Percentiles rank a stretch among this genome's conserved stretches.
Conservation (phyloP, 2,329 filamentous ascomycete species). For the Fusarium tricinctum region DNA sequence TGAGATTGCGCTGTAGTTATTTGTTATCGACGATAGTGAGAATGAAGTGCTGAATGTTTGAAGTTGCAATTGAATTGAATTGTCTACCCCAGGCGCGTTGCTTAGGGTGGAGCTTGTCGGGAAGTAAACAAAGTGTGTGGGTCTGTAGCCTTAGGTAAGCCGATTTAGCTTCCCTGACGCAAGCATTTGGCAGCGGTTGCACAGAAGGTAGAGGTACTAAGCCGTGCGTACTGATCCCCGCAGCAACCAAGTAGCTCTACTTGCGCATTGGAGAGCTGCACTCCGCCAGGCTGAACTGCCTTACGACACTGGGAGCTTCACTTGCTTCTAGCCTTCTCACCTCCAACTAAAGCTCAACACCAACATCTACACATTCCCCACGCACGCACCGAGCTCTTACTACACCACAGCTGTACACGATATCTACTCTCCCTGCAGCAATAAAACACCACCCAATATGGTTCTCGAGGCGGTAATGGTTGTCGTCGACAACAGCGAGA, state of each 20-base stretch:
- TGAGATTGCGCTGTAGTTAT: slow-evolving; percentile 28
- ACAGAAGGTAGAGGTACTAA: slow-evolving; percentile 41
- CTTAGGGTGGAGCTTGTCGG: slow-evolving; percentile 40
- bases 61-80: slow-evolving; percentile 31
- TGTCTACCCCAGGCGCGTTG: slow-evolving; percentile 44
- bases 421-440: slow-evolving; percentile 15
- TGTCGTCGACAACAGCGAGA: slow-evolving; percentile 99
- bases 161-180: slow-evolving; percentile 40
- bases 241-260: slow-evolving; percentile 45
- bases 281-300: slow-evolving; percentile 61
- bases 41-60: slow-evolving; percentile 19
- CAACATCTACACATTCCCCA: slow-evolving; percentile 24
- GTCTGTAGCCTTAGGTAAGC: slow-evolving; percentile 47
- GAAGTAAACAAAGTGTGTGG: slow-evolving; percentile 51
- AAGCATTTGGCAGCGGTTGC: slow-evolving; percentile 29
- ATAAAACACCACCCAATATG: slow-evolving; percentile 75
- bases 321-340: slow-evolving; percentile 48
- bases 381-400: slow-evolving; percentile 10
- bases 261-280: slow-evolving; percentile 37
- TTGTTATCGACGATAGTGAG: slow-evolving; percentile 23
- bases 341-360: slow-evolving; percentile 45
- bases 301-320: slow-evolving; percentile 57
- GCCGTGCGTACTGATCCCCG: background rate
- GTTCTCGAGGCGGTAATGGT: slow-evolving; percentile 99
- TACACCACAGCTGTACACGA: slow-evolving; percentile 11